Conservation (phyloP, 2,329 filamentous ascomycete genomes). For the Cladosporium sp. region DNA sequence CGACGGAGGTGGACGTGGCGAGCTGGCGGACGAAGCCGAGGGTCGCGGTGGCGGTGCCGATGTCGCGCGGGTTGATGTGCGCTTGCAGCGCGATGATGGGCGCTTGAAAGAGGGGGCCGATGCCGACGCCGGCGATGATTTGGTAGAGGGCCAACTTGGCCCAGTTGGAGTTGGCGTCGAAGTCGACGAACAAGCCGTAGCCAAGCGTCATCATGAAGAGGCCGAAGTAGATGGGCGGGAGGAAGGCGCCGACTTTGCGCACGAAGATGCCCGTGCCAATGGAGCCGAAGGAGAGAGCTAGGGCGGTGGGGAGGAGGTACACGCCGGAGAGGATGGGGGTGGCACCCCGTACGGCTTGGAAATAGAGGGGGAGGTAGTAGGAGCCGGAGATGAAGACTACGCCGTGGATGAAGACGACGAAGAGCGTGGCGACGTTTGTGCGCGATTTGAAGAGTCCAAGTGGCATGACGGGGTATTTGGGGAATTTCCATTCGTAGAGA, state of each 20-base stretch:
- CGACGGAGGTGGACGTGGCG: constrained; percentile 63
- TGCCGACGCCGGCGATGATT: constrained; percentile 58
- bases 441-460: constrained; percentile 62
- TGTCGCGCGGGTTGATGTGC: constrained; percentile 57
- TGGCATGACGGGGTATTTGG: constrained; percentile 75
- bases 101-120: constrained; percentile 66
- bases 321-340: constrained; percentile 69
- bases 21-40: constrained; percentile 67
- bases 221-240: constrained; percentile 49
- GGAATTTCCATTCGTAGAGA: constrained; percentile 67
- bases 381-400: constrained; percentile 72
- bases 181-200: constrained; percentile 36
- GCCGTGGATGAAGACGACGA: constrained; percentile 67
- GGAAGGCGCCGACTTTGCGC: constrained; percentile 43
- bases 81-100: constrained; percentile 66
- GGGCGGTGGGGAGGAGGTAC: constrained; percentile 39
- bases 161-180: constrained; percentile 31
- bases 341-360: constrained; percentile 68
- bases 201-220: constrained; percentile 36
- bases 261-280: constrained; percentile 38
- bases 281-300: constrained; percentile 30
- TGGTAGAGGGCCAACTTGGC: constrained; percentile 49
- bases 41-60: constrained; percentile 64
- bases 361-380: constrained; percentile 84
- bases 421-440: constrained; percentile 63